A percentile compares a stretch with the other conserved stretches of the same genome.
phyloP scores from a whole-genome alignment of 83 land plant species.

The Thuja plicata region DNA sequence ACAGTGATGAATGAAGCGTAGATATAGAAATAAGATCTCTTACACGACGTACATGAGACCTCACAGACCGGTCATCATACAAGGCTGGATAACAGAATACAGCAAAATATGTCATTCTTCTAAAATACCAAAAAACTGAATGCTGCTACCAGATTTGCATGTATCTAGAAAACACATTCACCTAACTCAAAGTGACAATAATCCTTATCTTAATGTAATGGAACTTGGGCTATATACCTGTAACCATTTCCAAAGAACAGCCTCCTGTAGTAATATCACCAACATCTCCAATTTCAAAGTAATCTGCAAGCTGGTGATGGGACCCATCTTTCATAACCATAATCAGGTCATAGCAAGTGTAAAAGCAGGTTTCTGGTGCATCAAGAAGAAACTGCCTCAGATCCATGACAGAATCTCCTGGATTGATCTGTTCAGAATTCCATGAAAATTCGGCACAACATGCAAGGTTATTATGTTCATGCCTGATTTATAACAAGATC shows the following conservation, averaged over 20 bases:
- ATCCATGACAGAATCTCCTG: constrained; percentile 99
- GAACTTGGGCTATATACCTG: constrained; percentile 46
- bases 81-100: constrained; percentile 52
- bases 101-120: not conserved
- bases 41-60: constrained; percentile 90
- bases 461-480: not conserved
- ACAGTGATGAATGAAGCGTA: constrained; percentile 75
- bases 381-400: constrained; percentile 96
- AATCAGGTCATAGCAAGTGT: constrained; percentile 93
- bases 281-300: constrained; percentile 93
- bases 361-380: constrained; percentile 96
- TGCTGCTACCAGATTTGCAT: not conserved
- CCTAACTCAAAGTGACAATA: not conserved
- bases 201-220: not conserved
- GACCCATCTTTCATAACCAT: constrained; percentile 81
- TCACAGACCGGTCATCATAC: constrained; percentile 96
- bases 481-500: not conserved
- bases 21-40: constrained; percentile 89
- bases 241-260: constrained; percentile 93
- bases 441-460: not conserved
- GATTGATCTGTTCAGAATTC: constrained; percentile 70
- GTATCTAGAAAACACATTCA: not conserved
- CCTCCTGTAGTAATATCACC: constrained; percentile 91
- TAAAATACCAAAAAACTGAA: not conserved
- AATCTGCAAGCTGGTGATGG: constrained; percentile 83